Evolutionary conservation across 108 stramenopile genomes (phyloP).

Genomic region (Epithemia pelagica): DNA sequence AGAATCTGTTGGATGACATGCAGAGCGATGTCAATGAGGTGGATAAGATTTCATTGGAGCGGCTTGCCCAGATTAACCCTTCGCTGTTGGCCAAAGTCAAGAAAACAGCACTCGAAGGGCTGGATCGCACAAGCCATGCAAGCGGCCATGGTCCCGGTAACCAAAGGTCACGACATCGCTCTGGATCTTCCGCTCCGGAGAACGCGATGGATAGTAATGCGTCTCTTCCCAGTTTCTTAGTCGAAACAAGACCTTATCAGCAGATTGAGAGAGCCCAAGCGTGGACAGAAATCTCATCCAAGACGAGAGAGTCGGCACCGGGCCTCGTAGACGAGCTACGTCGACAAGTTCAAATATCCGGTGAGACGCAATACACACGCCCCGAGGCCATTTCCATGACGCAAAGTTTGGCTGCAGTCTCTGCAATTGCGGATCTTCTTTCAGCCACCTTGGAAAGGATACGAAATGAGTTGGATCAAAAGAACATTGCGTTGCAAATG

Average conservation of each 20-base stretch:
- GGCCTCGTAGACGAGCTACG: constrained; percentile 48
- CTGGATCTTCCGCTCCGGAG: constrained; percentile 9
- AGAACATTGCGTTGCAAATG: background rate
- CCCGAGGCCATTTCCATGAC: constrained; percentile 39
- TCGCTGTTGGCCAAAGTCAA: constrained; percentile 63
- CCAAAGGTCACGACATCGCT: background rate
- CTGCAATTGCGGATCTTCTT: constrained; percentile 29
- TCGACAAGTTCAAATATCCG: constrained; percentile 31
- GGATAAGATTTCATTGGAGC: constrained; percentile 78
- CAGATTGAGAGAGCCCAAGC: constrained; percentile 30
- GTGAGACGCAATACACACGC: constrained; percentile 30
- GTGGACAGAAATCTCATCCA: constrained; percentile 60
- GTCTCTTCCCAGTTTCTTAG: constrained; percentile 27
- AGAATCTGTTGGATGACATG: constrained; percentile 68
- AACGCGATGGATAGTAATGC: background rate
- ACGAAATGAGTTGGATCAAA: constrained; percentile 15
- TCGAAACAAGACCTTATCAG: constrained; percentile 33
- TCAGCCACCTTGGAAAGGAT: constrained; percentile 19
- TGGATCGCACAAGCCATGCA: constrained; percentile 21
- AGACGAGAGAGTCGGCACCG: constrained; percentile 46
- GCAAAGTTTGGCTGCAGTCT: constrained; percentile 22
- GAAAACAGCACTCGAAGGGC: constrained; percentile 46
- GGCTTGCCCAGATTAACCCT: constrained; percentile 76
- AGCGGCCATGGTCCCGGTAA: constrained; percentile 5
- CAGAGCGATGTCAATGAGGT: constrained; percentile 70